Evolutionary conservation across 352 stramenopile species (phyloP).

Genomic region (Sclerospora graminicola): DNA sequence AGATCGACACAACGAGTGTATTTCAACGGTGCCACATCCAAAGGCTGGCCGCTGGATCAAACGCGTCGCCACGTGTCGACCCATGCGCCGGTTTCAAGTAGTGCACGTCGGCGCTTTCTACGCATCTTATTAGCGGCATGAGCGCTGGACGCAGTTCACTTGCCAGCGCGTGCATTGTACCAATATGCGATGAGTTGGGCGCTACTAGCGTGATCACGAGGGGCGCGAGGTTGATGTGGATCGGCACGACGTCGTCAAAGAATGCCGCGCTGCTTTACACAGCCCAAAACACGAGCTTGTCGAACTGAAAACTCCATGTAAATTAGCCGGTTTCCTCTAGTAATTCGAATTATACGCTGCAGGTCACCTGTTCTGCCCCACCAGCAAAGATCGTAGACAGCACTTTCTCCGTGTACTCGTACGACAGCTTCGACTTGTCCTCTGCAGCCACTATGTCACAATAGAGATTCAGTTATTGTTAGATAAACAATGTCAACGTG

Average conservation of each 20-base stretch:
- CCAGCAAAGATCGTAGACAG: conserved; percentile 73
- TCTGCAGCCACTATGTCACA: conserved; percentile 38
- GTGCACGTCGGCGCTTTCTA: conserved; percentile 66
- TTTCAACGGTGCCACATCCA: too few species aligned
- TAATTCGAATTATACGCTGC: background rate
- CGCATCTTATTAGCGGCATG: conserved; percentile 54
- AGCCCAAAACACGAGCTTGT: conserved; percentile 68
- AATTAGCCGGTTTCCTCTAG: too few species aligned
- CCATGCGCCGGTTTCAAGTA: too few species aligned
- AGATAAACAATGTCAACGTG: too few species aligned
- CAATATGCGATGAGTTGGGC: conserved; percentile 45
- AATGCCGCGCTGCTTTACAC: conserved; percentile 67
- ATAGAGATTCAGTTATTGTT: too few species aligned
- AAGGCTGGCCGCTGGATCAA: too few species aligned
- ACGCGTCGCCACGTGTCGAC: too few species aligned
- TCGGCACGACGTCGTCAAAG: conserved; percentile 58
- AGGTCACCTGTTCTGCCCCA: conserved; percentile 56
- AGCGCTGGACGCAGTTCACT: conserved; percentile 50
- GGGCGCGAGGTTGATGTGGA: conserved; percentile 69
- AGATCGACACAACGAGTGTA: background rate
- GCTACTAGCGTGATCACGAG: conserved; percentile 73
- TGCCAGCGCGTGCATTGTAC: conserved; percentile 46
- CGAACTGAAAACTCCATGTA: too few species aligned
- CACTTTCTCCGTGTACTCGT: conserved; percentile 72
- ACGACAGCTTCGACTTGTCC: conserved; percentile 32